Percentiles rank a stretch among this genome's conserved stretches.
Conservation (phyloP, 2,329 filamentous ascomycete genomes). For the Apiospora saccharicola region DNA sequence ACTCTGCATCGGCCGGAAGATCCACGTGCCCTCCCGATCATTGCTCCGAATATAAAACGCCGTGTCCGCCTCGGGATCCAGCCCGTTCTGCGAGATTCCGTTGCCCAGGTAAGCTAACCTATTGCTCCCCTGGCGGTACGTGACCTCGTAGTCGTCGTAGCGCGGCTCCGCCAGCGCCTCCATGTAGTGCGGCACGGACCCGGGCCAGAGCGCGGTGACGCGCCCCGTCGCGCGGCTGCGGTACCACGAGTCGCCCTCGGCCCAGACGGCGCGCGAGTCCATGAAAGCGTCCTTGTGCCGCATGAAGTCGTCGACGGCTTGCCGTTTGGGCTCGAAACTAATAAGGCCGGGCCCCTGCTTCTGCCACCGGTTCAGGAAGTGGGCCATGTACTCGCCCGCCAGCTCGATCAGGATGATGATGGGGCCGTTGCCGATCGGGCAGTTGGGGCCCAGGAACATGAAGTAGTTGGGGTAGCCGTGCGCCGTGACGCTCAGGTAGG, state of each 20-base stretch:
- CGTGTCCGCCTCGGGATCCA: not conserved
- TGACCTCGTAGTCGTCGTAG: slow-evolving; percentile 34
- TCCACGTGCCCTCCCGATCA: not conserved
- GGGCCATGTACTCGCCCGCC: slow-evolving; percentile 28
- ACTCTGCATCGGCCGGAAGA: slow-evolving; percentile 4
- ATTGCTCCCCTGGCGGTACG: slow-evolving; percentile 24
- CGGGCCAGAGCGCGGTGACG: slow-evolving; percentile 31
- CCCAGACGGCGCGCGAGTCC: slow-evolving; percentile 36
- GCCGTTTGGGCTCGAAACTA: slow-evolving; percentile 29
- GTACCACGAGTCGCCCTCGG: slow-evolving; percentile 32
- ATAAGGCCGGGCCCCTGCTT: slow-evolving; percentile 21
- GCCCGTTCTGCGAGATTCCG: slow-evolving; percentile 28
- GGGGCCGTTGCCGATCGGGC: slow-evolving; percentile 32
- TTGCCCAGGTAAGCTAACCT: slow-evolving; percentile 28
- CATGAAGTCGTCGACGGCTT: slow-evolving; percentile 39
- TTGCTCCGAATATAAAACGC: not conserved
- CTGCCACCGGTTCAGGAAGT: slow-evolving; percentile 18
- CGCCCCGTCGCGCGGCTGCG: slow-evolving; percentile 27
- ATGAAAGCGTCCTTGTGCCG: slow-evolving; percentile 23
- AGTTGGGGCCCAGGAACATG: slow-evolving; percentile 54
- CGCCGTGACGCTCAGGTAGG: not conserved
- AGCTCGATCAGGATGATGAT: slow-evolving; percentile 30
- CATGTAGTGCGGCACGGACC: slow-evolving; percentile 31
- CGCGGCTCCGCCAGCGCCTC: slow-evolving; percentile 32
- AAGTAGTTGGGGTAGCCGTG: slow-evolving; percentile 54